Conservation (phyloP, 345 rosid genomes). For the Viola odorata region DNA sequence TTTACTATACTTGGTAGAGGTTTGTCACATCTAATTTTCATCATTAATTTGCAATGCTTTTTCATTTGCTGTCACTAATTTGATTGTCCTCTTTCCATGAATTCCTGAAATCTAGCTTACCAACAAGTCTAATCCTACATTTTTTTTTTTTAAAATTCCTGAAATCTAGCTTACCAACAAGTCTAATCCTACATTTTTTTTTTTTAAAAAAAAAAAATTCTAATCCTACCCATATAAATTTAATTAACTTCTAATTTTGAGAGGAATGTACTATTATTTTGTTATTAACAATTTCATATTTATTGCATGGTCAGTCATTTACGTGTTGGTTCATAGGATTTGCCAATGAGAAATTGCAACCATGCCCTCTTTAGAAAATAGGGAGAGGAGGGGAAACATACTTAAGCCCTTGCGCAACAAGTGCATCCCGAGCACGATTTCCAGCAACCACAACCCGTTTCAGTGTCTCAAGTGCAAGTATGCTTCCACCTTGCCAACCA, state of each 20-base stretch:
- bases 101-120: not conserved
- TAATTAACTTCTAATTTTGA: too few species aligned
- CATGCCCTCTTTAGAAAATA: not conserved
- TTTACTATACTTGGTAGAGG: too few species aligned
- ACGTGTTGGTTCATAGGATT: too few species aligned
- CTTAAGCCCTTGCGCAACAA: slow-evolving; percentile 98
- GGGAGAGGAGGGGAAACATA: slow-evolving; percentile 26
- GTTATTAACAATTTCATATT: not conserved
- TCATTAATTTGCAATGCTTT: not conserved
- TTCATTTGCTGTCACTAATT: not conserved
- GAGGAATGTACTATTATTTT: too few species aligned
- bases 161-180: too few species aligned
- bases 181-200: too few species aligned
- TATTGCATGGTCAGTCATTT: too few species aligned
- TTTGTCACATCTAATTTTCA: too few species aligned
- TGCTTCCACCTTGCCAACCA: slow-evolving; percentile 99
- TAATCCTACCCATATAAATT: too few species aligned
- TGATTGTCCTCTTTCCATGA: not conserved
- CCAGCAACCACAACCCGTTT: slow-evolving; percentile 97
- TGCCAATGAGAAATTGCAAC: too few species aligned
- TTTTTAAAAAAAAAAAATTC: too few species aligned
- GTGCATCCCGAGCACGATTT: slow-evolving; percentile 96
- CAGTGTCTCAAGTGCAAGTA: slow-evolving; percentile 92
- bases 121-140: not conserved
- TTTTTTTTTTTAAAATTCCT: too few species aligned